Evolutionary conservation across 805 yeast species (phyloP), one percentile per base, ranked within the genome.

Genomic region (Myxozyma geophila): DNA sequence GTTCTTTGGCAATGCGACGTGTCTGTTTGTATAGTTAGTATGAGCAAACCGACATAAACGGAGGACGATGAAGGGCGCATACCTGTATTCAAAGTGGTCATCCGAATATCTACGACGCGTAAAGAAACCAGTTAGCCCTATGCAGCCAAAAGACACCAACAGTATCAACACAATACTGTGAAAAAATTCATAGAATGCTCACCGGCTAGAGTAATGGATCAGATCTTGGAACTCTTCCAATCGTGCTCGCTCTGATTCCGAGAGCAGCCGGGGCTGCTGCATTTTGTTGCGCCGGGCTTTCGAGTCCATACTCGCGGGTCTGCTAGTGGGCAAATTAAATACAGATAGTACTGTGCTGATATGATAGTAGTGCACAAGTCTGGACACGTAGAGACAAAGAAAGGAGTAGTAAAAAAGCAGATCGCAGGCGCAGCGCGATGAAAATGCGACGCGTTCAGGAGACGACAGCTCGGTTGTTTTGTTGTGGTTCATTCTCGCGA

Each of bases 1-100:
- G 66, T 89, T 91, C 74, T 96, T 92, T 68, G 99, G 99, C 59
- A 95, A 83, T 85, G 95, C 92, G 54, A 95, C 99, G 75, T 95
- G 99, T 75, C 99, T 62, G 35, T n/a, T 17, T 15, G 21, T 13
- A 47, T 2, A 5, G 17, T 36, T 15, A 51, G 10, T 12, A 33
- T 41, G 12, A 5, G 33, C 21, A 13, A 44, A 37, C 12, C 2
- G 10, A 33, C 19, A 54, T 28, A 23, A 39, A 21, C 19, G 36
- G 13, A 37, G 28, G 6, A 21, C 15, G 21, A 21, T n/a, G 43
- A 21, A 44, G 1, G 36, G 17, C 33, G 67, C 80, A 8, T 70
- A 78, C 81, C 82, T 82, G 77, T 93, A 95, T 79, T 95, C 99
- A 73, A 84, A 88, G 49, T 87, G 83, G 74, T 93, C 98, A 73